phyloP scores from a whole-genome alignment of 495 filamentous ascomycete species.

The Lasiosphaeria miniovina region DNA sequence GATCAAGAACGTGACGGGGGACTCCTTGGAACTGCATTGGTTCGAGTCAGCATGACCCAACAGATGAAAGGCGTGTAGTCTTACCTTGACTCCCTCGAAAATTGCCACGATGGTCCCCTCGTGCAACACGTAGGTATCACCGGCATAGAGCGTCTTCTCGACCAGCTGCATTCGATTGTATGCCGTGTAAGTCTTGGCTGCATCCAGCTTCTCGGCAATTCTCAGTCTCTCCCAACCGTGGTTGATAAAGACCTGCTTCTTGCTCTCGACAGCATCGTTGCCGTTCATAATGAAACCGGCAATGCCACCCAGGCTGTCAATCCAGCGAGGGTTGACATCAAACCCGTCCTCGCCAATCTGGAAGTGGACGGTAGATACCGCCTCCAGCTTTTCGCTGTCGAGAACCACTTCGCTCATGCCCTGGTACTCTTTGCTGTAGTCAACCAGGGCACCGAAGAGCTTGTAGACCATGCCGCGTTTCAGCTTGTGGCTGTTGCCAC shows the following conservation, averaged over 20 bases:
- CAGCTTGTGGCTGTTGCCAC: constrained; percentile 43
- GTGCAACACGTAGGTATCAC: constrained; percentile 55
- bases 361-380: constrained; percentile 22
- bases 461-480: constrained; percentile 62
- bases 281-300: constrained; percentile 68
- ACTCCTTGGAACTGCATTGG: not conserved
- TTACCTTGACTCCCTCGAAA: constrained; percentile 48
- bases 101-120: constrained; percentile 46
- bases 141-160: constrained; percentile 30
- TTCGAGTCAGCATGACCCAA: not conserved
- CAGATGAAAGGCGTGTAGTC: constrained; percentile 20
- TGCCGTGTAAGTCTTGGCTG: constrained; percentile 55
- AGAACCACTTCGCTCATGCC: constrained; percentile 25
- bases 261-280: constrained; percentile 50
- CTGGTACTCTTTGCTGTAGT: constrained; percentile 42
- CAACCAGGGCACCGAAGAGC: constrained; percentile 57
- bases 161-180: constrained; percentile 57
- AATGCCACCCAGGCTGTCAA: constrained; percentile 54
- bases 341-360: constrained; percentile 43
- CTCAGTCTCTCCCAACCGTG: constrained; percentile 63
- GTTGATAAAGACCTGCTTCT: constrained; percentile 58
- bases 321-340: constrained; percentile 57
- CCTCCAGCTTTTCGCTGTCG: constrained; percentile 26
- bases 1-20: not conserved
- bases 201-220: constrained; percentile 52